phyloP scores from a whole-genome alignment of 106 monocot species.

The Allium fistulosum region DNA sequence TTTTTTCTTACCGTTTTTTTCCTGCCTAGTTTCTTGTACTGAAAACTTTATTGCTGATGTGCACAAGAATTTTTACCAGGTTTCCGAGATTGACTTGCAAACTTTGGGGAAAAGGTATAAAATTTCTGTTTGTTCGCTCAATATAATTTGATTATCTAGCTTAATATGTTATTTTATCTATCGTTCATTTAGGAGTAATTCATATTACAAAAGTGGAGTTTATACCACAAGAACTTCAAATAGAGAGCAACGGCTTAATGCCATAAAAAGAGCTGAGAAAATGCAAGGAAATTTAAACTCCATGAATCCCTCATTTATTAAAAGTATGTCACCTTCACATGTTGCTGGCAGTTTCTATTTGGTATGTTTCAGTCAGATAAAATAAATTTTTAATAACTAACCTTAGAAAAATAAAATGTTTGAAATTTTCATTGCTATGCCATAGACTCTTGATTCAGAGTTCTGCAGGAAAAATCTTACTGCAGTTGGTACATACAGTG shows the following conservation, averaged over 20 bases:
- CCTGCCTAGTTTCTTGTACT: neutral
- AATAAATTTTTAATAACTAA: neutral
- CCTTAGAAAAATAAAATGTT: neutral
- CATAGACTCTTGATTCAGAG: constrained; percentile 50
- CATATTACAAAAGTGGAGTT: constrained; percentile 6
- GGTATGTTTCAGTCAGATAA: constrained; percentile 26
- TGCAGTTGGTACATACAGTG: constrained; percentile 20
- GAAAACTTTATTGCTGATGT: neutral
- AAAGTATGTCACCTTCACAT: constrained; percentile 68
- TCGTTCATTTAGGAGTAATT: constrained; percentile 2
- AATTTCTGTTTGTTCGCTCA: neutral
- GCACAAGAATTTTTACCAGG: constrained; percentile 14
- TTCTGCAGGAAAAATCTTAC: constrained; percentile 69
- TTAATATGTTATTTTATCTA: neutral
- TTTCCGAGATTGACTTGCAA: constrained; percentile 21
- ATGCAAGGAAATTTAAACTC: constrained; percentile 29
- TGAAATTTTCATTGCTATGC: neutral
- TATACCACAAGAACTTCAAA: constrained; percentile 50
- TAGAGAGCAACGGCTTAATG: constrained; percentile 34
- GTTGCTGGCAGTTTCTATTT: constrained; percentile 74
- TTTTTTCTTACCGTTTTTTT: neutral
- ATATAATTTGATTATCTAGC: neutral
- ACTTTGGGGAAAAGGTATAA: constrained; percentile 32
- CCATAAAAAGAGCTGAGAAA: constrained; percentile 45
- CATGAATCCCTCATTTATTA: constrained; percentile 51